Evolutionary conservation across 2,329 filamentous ascomycete species (phyloP), one percentile per base, ranked within the genome.

Genomic region (Orbilia blumenaviensis): DNA sequence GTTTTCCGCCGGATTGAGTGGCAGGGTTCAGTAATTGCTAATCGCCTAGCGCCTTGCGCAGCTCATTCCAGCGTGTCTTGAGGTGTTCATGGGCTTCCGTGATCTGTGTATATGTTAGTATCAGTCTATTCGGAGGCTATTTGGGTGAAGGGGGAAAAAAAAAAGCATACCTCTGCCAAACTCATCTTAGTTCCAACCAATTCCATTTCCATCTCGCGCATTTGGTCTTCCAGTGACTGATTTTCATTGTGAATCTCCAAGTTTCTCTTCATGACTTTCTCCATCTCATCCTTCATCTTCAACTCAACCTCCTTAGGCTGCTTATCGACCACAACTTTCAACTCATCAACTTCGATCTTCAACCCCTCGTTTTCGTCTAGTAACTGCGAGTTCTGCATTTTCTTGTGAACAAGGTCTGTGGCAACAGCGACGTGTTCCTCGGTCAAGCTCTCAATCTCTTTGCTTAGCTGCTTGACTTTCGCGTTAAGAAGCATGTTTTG

Each of bases 231-330:
- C 79, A 99, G 85, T 71, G 87, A 88, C 75, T 91, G 87, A 81
- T 98, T 99, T 84, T 97, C 93, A 80, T 96, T 93, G 81, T 98
- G 94, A 6, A 98, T 94, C 81, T 96, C 93, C 78, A 91, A 88
- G 82, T 98, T 98, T 76, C 93, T 89, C 83, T 93, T 90, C 91
- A 98, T 95, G 80, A 98, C 89, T 63, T 91, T 88, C 66, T 97
- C 94, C 84, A 96, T 94, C 83, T 98, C 94, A 9, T 88, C 87
- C 82, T 91, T 89, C 83, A 97, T 89, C 63, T 89, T 88, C 74
- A 88, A 88, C 82, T 99, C 95, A 3, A 98, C 89, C 82, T 98
- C 93, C 44, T 89, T 89, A 0, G 94, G 93, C 83, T 98, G 95
- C 80, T 89, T 91, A 81, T 97, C 92, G 29, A 98, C 93, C 38